Evolutionary conservation across 768 basidiomycete species (phyloP), one percentile per base, ranked within the genome.

Genomic region (Suillus subaureus): DNA sequence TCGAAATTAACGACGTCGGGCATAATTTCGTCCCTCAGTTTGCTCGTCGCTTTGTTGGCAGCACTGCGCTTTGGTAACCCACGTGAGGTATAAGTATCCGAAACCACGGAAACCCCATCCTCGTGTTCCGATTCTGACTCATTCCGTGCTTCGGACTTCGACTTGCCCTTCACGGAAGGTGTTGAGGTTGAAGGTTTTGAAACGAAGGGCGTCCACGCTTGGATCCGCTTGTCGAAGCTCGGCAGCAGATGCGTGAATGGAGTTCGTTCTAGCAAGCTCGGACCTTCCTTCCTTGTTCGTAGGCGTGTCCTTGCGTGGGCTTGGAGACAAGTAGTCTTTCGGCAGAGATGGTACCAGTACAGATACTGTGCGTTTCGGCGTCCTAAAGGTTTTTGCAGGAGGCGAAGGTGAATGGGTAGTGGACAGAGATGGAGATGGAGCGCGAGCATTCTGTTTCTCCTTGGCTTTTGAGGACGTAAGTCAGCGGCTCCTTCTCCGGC

Each of bases 1-100:
- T 93, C 86, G 70, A 83, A 94, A 64, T 80, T 84, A 47, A 88
- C 68, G 3, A 93, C 81, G 69, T 95, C 93, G 0, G 93, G 93
- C 88, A 94, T 94, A 64, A 94, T 79, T 61, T 79, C 78, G 9
- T 84, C 79, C 52, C 79, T 80, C 57, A 87, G 69, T 49, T 78
- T 78, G 60, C 78, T 76, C 4, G 74, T 79, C 11, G 86, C 87
- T 62, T 78, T 85, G 76, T 72, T 88, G 66, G 79, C 86, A 72
- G 81, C 94, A 69, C 77, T 80, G 70, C 82, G 88, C 78, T 81
- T 31, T 75, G 64, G 66, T n/a, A 73, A 72, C 0, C 57, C 58
- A 39, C 72, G 75, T 6, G 70, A 73, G 11, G 63, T 26, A 43
- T 21, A 43, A 16, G 65, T 23, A 21, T 70, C 71, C 12, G 63